Evolutionary conservation across 345 rosid genomes (phyloP), one percentile per base, ranked within the genome.

Genomic region (sweet orange (Citrus sinensis)): DNA sequence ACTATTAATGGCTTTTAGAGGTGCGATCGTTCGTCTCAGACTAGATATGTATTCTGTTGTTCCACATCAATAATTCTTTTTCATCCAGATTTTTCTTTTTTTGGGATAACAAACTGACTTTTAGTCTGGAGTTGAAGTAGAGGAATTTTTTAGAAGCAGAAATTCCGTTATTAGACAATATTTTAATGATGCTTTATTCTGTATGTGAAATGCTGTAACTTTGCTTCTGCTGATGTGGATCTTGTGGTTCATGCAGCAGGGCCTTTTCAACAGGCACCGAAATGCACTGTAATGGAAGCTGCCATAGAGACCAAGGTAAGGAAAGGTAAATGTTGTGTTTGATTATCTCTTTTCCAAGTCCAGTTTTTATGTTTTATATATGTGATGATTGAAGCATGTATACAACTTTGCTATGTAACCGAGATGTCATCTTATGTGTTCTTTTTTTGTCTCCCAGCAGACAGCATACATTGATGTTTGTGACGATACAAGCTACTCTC

Each of bases 261-360:
- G 70, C 97, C 97, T 58, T 95, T 93, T 81, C 98, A 95, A 79
- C 35, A 93, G 90, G 83, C 91, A 39, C 80, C 79, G 80, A 85
- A 78, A 40, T 95, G 99, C 82, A 80, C 82, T 39, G 99, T 92
- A 65, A 90, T 92, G 27, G 91, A 93, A 85, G 93, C 96, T 78
- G 95, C 99, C 74, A 87, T 96, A 76, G 88, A 89, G 87, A 93
- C 95, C 91, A 86, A 92, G 97, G 99, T 95, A 93, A 95, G 96
- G 84, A 85, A 89, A 92, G 92, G 90, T 81, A 84, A 84, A 58
- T 19, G 34, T 49, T 76, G 54, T 63, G 54, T 76, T 58, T 73
- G 20, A 56, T 30, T 79, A 16, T 7, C 67, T 72, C 13, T 32
- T 35, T 68, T 39, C 74, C 55, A 64, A 67, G 56, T 61, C 65